Evolutionary conservation across 2,329 filamentous ascomycete species (phyloP).

Genomic region (Fusarium sp.): DNA sequence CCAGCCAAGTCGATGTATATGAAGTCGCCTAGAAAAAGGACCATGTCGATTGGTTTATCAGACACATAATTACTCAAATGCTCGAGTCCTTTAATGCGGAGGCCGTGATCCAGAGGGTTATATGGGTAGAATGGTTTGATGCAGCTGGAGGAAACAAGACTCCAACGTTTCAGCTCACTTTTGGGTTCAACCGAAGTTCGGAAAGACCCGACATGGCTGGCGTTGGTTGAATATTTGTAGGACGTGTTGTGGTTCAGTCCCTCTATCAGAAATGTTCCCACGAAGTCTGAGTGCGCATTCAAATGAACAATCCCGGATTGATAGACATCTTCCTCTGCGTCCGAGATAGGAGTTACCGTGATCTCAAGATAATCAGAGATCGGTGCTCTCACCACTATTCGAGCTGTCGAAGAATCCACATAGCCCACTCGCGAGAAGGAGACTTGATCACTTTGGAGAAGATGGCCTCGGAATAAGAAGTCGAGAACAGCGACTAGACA

Average conservation of each 20-base stretch:
- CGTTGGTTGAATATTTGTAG: not conserved
- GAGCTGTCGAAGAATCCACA: not conserved
- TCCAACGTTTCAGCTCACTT: not conserved
- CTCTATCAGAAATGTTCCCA: not conserved
- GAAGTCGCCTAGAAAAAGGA: not conserved
- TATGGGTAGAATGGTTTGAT: conserved; percentile 1
- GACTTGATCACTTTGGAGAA: not conserved
- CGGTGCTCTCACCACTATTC: not conserved
- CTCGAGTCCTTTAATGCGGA: not conserved
- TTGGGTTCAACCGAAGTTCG: not conserved
- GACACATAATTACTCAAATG: not conserved
- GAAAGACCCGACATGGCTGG: not conserved
- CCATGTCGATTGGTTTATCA: not conserved
- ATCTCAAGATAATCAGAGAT: not conserved
- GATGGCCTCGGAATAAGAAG: not conserved
- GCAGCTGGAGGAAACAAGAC: not conserved
- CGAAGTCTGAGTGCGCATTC: not conserved
- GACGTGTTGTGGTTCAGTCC: not conserved
- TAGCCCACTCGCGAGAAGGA: not conserved
- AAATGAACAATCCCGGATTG: fast-evolving
- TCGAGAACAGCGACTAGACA: not conserved
- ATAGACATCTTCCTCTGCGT: too few relatives aligned
- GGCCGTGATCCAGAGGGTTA: not conserved
- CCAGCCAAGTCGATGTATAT: conserved; percentile 3
- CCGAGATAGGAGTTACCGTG: not conserved